A percentile compares a stretch with the other conserved stretches of the same genome.
phyloP scores from a whole-genome alignment of 371 early-diverging fungal species.

The Rhizopus delemar region DNA sequence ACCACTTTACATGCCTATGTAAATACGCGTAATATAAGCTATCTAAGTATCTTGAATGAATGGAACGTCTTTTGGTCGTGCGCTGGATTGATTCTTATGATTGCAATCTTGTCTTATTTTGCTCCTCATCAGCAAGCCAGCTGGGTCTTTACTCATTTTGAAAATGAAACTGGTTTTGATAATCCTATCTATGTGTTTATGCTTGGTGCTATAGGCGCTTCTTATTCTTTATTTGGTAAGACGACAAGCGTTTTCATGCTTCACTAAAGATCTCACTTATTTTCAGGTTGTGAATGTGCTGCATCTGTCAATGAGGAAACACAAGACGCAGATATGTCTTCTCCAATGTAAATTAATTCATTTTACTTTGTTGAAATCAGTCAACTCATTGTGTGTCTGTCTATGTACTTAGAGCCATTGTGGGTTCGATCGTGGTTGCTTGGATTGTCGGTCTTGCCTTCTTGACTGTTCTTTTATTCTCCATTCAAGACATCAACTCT shows the following conservation, averaged over 20 bases:
- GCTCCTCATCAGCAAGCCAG: slow-evolving; percentile 26
- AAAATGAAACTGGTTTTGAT: slow-evolving; percentile 46
- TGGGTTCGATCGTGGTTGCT: slow-evolving; percentile 36
- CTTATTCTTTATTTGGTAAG: slow-evolving; percentile 49
- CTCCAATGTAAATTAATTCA: slow-evolving; percentile 30
- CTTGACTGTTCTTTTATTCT: slow-evolving; percentile 37
- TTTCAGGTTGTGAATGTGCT: slow-evolving; percentile 44
- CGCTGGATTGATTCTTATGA: slow-evolving; percentile 35
- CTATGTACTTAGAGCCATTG: slow-evolving; percentile 35
- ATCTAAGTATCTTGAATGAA: slow-evolving; percentile 34
- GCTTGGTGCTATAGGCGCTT: slow-evolving; percentile 47
- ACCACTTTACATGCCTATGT: slow-evolving; percentile 34
- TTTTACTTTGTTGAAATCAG: not conserved
- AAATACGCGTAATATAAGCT: slow-evolving; percentile 30
- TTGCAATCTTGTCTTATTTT: slow-evolving; percentile 21
- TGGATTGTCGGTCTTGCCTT: slow-evolving; percentile 45
- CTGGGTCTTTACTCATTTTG: slow-evolving; percentile 45
- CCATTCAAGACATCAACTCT: slow-evolving; percentile 43
- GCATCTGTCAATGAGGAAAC: slow-evolving; percentile 50
- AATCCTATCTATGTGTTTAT: slow-evolving; percentile 41
- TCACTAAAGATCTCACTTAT: not conserved
- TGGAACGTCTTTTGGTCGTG: slow-evolving; percentile 50
- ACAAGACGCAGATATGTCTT: slow-evolving; percentile 42
- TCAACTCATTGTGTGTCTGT: not conserved
- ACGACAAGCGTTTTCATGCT: not conserved